Percentiles rank a stretch among this genome's conserved stretches.
phyloP scores from a whole-genome alignment of 331 rosid species.

The Quercus lobata region DNA sequence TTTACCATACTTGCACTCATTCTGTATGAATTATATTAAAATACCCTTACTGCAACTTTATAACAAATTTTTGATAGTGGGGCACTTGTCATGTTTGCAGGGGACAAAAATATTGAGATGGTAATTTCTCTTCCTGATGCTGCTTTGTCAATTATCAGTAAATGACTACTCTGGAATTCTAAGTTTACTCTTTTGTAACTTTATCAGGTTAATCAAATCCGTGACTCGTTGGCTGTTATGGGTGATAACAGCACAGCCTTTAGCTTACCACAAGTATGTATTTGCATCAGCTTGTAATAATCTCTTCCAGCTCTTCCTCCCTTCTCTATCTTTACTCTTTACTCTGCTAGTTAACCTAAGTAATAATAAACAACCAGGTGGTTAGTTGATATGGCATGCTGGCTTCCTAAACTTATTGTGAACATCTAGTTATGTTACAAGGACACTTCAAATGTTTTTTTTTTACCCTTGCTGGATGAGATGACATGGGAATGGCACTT shows the following conservation, averaged over 20 bases:
- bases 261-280: constrained; percentile 89
- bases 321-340: not conserved
- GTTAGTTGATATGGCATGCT: not conserved
- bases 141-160: constrained; percentile 5
- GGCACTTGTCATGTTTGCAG: constrained; percentile 50
- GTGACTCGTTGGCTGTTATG: constrained; percentile 95
- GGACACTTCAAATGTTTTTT: not conserved
- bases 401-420: not conserved
- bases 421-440: not conserved
- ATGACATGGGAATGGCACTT: constrained; percentile 1
- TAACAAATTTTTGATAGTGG: not conserved
- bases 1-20: constrained; percentile 9
- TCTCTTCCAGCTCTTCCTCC: constrained; percentile 1
- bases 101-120: constrained; percentile 86
- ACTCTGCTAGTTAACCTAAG: constrained; percentile 1
- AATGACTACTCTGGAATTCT: constrained; percentile 13
- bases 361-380: not conserved
- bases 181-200: constrained; percentile 20
- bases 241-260: constrained; percentile 96
- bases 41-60: not conserved
- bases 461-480: constrained; percentile 8
- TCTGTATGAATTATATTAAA: constrained; percentile 8
- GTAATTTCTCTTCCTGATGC: constrained; percentile 43
- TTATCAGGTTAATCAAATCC: constrained; percentile 89
- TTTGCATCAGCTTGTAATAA: constrained; percentile 2